These are phyloP conservation scores for Xylariales sp. DNA, from an alignment of 2,329 filamentous ascomycete genomes.

Conservation along the genomic window DNA sequence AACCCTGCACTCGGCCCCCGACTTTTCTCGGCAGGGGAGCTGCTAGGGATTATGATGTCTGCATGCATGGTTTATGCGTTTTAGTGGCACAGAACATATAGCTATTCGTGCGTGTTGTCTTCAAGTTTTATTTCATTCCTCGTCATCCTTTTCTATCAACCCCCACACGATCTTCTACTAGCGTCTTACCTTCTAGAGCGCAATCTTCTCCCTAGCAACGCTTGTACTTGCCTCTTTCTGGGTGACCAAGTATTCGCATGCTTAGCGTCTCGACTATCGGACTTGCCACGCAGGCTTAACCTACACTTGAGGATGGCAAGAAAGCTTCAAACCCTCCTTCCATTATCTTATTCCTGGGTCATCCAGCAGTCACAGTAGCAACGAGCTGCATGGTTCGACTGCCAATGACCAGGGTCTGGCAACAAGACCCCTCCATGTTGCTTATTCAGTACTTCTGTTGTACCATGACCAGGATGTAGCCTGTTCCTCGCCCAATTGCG, in stretches of 20 bases:
- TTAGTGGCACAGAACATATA: conserved; percentile 11
- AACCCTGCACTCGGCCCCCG: conserved; percentile 25
- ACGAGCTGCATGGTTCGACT: conserved; percentile 15
- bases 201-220: not conserved
- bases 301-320: not conserved
- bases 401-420: conserved; percentile 13
- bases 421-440: conserved; percentile 4
- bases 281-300: not conserved
- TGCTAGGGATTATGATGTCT: conserved; percentile 31
- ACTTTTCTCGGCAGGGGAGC: conserved; percentile 38
- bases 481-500: conserved; percentile 31
- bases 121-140: not conserved
- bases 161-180: conserved; percentile 3
- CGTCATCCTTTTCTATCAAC: not conserved
- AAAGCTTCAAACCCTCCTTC: not conserved
- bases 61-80: conserved; percentile 34
- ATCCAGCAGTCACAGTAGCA: not conserved
- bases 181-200: not conserved
- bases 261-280: not conserved
- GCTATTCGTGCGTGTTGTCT: conserved; percentile 4
- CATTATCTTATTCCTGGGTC: conserved; percentile 1
- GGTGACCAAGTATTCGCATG: not conserved
- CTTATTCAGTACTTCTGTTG: conserved; percentile 22
- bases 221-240: conserved; percentile 19
- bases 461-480: conserved; percentile 9